A percentile compares a stretch with the other conserved stretches of the same genome.
phyloP scores from a whole-genome alignment of 768 basidiomycete species.

The Coprinellus aureogranulatus region DNA sequence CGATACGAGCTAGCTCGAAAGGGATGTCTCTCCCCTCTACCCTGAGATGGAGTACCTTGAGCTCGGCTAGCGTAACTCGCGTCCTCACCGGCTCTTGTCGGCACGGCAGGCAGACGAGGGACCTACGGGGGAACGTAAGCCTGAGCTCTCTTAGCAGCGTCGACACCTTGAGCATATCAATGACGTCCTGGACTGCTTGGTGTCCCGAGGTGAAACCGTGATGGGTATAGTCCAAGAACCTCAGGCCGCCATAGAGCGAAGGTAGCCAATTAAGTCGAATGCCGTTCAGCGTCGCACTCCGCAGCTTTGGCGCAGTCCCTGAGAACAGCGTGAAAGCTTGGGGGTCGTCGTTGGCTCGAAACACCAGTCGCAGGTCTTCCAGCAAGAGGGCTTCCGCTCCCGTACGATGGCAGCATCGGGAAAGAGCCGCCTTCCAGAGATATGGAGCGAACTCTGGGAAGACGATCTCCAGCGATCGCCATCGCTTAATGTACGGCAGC shows the following conservation, averaged over 20 bases:
- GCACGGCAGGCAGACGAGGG: slow-evolving; percentile 20
- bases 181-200: slow-evolving; percentile 55
- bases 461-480: slow-evolving; percentile 60
- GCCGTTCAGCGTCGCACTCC: slow-evolving; percentile 58
- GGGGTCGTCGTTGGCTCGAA: slow-evolving; percentile 66
- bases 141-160: slow-evolving; percentile 50
- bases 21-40: slow-evolving; percentile 59
- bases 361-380: slow-evolving; percentile 55
- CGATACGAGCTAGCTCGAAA: slow-evolving; percentile 52
- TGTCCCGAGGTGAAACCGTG: slow-evolving; percentile 63
- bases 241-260: slow-evolving; percentile 59
- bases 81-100: slow-evolving; percentile 26
- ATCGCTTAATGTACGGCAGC: slow-evolving; percentile 48
- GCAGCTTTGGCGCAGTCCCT: slow-evolving; percentile 56
- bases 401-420: slow-evolving; percentile 44
- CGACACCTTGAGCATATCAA: slow-evolving; percentile 57
- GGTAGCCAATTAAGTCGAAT: slow-evolving; percentile 63
- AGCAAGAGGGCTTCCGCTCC: slow-evolving; percentile 40
- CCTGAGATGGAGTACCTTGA: slow-evolving; percentile 47
- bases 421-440: slow-evolving; percentile 67
- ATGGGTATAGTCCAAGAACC: slow-evolving; percentile 67
- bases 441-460: slow-evolving; percentile 58
- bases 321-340: slow-evolving; percentile 65
- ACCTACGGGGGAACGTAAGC: slow-evolving; percentile 50
- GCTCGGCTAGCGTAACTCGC: slow-evolving; percentile 41